Evolutionary conservation across 805 yeast species (phyloP), one percentile per base, ranked within the genome.

Genomic region (Yarrowia hollandica): DNA sequence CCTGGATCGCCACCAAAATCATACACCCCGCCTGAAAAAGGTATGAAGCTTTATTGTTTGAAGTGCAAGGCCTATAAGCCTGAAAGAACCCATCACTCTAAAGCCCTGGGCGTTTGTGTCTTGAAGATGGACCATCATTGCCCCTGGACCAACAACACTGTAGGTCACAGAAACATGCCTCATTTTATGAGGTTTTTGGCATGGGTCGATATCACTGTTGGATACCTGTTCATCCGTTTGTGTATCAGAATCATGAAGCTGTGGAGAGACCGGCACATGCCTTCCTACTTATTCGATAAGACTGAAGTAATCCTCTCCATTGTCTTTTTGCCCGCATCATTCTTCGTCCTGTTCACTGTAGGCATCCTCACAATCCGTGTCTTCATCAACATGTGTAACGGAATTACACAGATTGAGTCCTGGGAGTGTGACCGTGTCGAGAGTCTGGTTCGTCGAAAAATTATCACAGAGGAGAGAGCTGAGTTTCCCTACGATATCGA

Each of bases 91-190:
- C 97, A 90, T 68, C 97, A 90, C 72, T 90, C 97, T 70, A 85
- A 85, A 65, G 79, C 82, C 0, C 89, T 71, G 61, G 63, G 66
- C n/a, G 65, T 62, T 37, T 90, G 97, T 71, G 85, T 90, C n/a
- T 69, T 90, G 60, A 80, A 82, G 68, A 91, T 90, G 97, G 97
- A 90, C 70, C 97, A 90, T 69, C 97, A 90, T 72, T 85, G 86
- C 30, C 96, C 97, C 0, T 91, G 97, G 97, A 89, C 96, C 0
- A 80, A 82, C 70, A 91, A 88, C 68, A 91, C 97, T 68, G 92
- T 91, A 18, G 97, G 97, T 0, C 83, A 82, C 68, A 70, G 71
- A 0, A 91, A 91, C 67, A 76, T 82, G 69, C 89, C 96, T 0
- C 91, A 88, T 69, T 91, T 91, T 68, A 66, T 87, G 62, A 75